phyloP scores from a whole-genome alignment of 2,329 filamentous ascomycete genomes.

The Fusarium aywerte region DNA sequence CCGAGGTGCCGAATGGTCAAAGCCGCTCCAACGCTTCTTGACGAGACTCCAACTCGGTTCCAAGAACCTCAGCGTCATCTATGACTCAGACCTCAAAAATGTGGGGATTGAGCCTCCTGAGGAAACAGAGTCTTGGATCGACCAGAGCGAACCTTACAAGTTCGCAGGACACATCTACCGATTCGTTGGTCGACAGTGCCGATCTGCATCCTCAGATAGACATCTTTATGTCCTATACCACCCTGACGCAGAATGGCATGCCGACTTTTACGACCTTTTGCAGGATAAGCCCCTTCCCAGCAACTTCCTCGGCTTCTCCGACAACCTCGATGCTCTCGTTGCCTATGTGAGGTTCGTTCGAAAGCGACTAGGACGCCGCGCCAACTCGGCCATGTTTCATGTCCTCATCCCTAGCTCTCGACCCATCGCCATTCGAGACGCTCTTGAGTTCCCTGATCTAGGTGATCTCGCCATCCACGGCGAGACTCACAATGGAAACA shows the following conservation, averaged over 20 bases:
- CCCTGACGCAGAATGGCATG: slow-evolving; percentile 28
- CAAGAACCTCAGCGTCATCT: slow-evolving; percentile 22
- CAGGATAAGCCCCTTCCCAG: slow-evolving; percentile 30
- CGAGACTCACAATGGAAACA: slow-evolving; percentile 25
- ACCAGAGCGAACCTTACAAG: slow-evolving; percentile 21
- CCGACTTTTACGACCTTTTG: slow-evolving; percentile 25
- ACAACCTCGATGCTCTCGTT: slow-evolving; percentile 32
- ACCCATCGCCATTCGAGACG: slow-evolving; percentile 25
- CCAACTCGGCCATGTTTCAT: slow-evolving; percentile 31
- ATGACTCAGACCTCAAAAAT: slow-evolving; percentile 28
- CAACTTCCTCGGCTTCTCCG: slow-evolving; percentile 33
- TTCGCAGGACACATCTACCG: slow-evolving; percentile 28
- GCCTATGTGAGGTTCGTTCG: slow-evolving; percentile 28
- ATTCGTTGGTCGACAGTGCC: slow-evolving; percentile 25
- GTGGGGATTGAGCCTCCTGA: slow-evolving; percentile 27
- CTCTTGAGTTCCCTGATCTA: slow-evolving; percentile 33
- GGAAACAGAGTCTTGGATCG: slow-evolving; percentile 23
- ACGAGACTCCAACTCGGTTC: slow-evolving; percentile 27
- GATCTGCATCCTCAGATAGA: slow-evolving; percentile 22
- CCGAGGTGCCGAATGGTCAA: slow-evolving; percentile 32
- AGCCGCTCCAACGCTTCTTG: slow-evolving; percentile 24
- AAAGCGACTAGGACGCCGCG: slow-evolving; percentile 28
- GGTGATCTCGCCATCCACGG: slow-evolving; percentile 26
- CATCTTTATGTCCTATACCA: slow-evolving; percentile 36
- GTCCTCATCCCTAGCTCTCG: slow-evolving; percentile 31